phyloP scores from a whole-genome alignment of 257 asterid genomes.

The Petrea volubilis region DNA sequence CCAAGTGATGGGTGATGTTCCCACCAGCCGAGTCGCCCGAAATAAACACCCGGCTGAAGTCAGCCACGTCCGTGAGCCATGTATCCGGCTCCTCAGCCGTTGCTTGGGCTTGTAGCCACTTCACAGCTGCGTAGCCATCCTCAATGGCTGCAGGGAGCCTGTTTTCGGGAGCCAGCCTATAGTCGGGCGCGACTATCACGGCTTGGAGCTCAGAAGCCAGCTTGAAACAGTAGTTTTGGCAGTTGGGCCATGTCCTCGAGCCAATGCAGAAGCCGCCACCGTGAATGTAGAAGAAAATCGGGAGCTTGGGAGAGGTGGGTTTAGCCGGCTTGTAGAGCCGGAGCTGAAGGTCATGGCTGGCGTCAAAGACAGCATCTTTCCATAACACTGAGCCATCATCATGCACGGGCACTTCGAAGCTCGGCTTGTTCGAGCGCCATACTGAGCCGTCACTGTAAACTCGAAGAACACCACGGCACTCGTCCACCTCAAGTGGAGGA shows the following conservation, averaged over 20 bases:
- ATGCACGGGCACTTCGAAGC: conserved; percentile 43
- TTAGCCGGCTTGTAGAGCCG: conserved; percentile 72
- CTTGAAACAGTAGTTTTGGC: conserved; percentile 76
- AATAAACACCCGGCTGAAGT: conserved; percentile 52
- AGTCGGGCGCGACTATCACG: conserved; percentile 67
- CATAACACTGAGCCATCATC: conserved; percentile 70
- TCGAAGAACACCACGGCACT: conserved; percentile 71
- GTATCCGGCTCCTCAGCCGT: conserved; percentile 41
- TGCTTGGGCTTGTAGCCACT: conserved; percentile 69
- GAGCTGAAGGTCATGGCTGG: conserved; percentile 50
- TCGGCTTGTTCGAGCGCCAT: conserved; percentile 54
- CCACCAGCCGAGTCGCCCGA: conserved; percentile 88
- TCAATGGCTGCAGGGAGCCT: conserved; percentile 80
- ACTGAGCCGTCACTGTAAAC: conserved; percentile 74
- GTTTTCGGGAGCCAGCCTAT: conserved; percentile 68
- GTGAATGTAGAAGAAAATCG: conserved; percentile 67
- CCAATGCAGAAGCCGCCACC: conserved; percentile 86
- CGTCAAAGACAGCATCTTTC: conserved; percentile 60
- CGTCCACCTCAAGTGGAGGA: conserved; percentile 56
- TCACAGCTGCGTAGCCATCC: conserved; percentile 57
- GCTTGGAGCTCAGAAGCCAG: conserved; percentile 66
- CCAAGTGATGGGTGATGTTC: conserved; percentile 67
- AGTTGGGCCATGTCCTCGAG: conserved; percentile 72
- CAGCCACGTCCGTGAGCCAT: conserved; percentile 61
- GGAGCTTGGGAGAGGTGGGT: conserved; percentile 45